Percentiles rank a stretch among this genome's conserved stretches.
phyloP scores from a whole-genome alignment of 1,139 yeast species.

The Candida pseudoviswanathii region DNA sequence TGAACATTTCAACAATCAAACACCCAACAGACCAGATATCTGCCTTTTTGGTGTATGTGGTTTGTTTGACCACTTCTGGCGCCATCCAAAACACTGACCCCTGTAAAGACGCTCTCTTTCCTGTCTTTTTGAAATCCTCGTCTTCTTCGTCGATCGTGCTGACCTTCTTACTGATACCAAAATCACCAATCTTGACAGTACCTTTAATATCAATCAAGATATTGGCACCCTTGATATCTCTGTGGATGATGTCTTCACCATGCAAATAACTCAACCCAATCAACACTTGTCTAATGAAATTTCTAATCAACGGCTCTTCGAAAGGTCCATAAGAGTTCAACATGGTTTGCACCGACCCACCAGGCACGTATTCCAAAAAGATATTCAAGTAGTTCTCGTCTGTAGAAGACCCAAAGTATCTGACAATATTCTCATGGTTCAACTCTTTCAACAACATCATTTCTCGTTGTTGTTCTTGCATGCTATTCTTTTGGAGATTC shows the following conservation, averaged over 20 bases:
- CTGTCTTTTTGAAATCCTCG: constrained; percentile 28
- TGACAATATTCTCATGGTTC: constrained; percentile 89
- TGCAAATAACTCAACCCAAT: constrained; percentile 83
- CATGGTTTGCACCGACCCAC: constrained; percentile 93
- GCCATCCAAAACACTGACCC: constrained; percentile 99
- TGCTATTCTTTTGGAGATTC: constrained; percentile 50
- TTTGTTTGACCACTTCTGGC: constrained; percentile 93
- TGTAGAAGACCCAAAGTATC: constrained; percentile 83
- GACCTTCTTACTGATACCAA: constrained; percentile 88
- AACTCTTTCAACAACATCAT: constrained; percentile 76
- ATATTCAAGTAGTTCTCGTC: constrained; percentile 74
- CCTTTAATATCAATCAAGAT: constrained; percentile 89
- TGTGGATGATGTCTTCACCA: constrained; percentile 79
- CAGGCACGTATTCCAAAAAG: constrained; percentile 93
- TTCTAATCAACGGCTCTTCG: constrained; percentile 84
- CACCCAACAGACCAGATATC: constrained; percentile 98
- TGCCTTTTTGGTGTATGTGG: constrained; percentile 84
- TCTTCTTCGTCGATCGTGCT: constrained; percentile 28
- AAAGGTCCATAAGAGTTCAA: constrained; percentile 85
- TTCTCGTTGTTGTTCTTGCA: constrained; percentile 89
- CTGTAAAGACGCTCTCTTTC: constrained; percentile 80
- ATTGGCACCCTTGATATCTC: constrained; percentile 94
- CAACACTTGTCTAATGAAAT: constrained; percentile 80
- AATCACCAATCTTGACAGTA: constrained; percentile 88
- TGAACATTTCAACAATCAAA: constrained; percentile 87